Base-by-base conservation (phyloP, 768 basidiomycete species). In the Termitomyces heimii region DNA sequence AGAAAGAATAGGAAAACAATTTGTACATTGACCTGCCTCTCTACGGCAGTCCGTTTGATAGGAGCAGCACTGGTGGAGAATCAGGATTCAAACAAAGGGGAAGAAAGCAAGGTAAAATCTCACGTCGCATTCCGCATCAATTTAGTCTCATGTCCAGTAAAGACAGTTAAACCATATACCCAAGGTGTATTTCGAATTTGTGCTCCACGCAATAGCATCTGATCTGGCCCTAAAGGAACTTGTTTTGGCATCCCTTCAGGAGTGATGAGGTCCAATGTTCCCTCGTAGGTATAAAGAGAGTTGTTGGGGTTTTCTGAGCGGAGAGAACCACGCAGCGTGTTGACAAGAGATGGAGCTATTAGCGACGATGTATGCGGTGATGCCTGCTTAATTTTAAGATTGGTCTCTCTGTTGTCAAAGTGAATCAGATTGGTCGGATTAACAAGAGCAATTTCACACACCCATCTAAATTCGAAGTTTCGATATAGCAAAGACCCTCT, bases 391-490 rank as follows among this genome's bases (percentile, higher is more conserved):
- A 99, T 98, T 77, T 98, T 99, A 63, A 99, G 81, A 67, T 98
- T 98, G 4, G 97, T 99, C 75, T 98, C 97, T 26, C 94, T 94
- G 63, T 22, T 44, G 26, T n/a, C 42, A 34, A 31, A 46, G 44
- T 50, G 54, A 31, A 52, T 52, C 50, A n/a, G 57, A 53, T 4
- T 37, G 16, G n/a, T 13, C 18, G n/a, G 5, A 8, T 44, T 26
- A 31, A 22, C 12, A 16, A 39, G 34, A 20, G 32, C 43, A 42
- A 28, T 31, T 24, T 49, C 47, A 62, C 74, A 62, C 77, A 95
- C 94, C 96, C 97, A 66, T 99, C 97, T 28, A 99, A 80, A 70
- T 99, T 99, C 7, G 92, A 90, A 0, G 97, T 99, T 71, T 99
- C 97, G 60, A 98, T 92, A 68, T 98, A 99, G 63, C 96, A 98